Base-by-base conservation (phyloP, 1,284 basidiomycete species). In the Marasmius oreades region DNA sequence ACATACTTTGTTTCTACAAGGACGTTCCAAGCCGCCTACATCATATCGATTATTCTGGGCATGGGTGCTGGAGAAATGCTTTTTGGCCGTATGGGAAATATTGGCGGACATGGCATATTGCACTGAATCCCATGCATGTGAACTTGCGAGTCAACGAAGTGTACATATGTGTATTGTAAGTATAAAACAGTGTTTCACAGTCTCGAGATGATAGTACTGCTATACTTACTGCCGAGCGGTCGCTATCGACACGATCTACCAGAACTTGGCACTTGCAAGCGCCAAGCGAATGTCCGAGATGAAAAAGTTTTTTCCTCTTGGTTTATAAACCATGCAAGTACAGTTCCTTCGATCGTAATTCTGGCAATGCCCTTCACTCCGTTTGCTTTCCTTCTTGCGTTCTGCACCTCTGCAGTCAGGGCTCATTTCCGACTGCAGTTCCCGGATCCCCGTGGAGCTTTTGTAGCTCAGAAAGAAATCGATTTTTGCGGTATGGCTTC, bases 1-100 rank as follows among this genome's bases (percentile, higher is more conserved):
- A 43, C 20, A 43, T 44, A 46, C 55, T 60, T 60, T 48, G 54
- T 55, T 51, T 39, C 23, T 51, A 59, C 23, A 51, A 91, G 88
- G 89, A 87, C 88, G 4, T 90, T 85, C 68, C 83, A 90, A 61
- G 86, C 77, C 16, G 82, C 80, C 7, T 91, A 79, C 62, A 74
- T 90, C 52, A 80, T 90, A 18, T 76, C 85, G 22, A 81, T 90
- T 56, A 64, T 90, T 18, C 56, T 78, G 3, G 88, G 87, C 7
- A 67, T 86, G 34, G 84, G 80, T 16, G 65, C 85, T 36, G 88
- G 88, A 33, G 89, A 90, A 69, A 69, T 82, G 14, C 53, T 85
- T 39, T 88, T 89, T 64, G 87, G 88, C 8, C 75, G 85, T 55
- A 63, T 77, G 28, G 55, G 51, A 16, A 57, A 43, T 34, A 11